A percentile compares a stretch with the other conserved stretches of the same genome.
Evolutionary conservation across 345 rosid species (phyloP).

Genomic region (Passiflora organensis): DNA sequence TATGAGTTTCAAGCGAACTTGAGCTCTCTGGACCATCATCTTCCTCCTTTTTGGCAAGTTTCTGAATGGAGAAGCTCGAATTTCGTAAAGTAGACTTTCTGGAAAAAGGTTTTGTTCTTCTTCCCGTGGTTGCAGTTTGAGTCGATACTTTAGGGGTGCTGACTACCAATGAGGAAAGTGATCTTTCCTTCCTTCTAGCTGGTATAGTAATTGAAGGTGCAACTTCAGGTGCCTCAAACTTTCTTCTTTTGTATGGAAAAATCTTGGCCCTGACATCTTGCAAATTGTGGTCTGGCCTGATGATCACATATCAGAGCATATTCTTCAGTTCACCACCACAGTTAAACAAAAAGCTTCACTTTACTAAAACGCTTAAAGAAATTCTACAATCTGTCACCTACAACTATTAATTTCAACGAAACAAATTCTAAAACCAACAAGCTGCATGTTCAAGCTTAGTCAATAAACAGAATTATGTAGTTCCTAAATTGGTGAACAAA

Average conservation of each 20-base stretch:
- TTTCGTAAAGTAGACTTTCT: constrained; percentile 19
- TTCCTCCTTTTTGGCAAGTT: constrained; percentile 47
- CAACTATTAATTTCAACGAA: too few relatives aligned
- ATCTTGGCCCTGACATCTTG: constrained; percentile 33
- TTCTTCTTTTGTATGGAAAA: constrained; percentile 30
- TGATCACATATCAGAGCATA: constrained; percentile 12
- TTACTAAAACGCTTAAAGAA: background rate
- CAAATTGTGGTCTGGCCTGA: constrained; percentile 30
- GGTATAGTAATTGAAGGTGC: constrained; percentile 15
- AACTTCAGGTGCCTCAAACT: constrained; percentile 24
- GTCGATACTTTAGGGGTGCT: constrained; percentile 22
- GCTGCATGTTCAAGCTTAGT: too few relatives aligned
- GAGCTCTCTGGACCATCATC: constrained; percentile 16
- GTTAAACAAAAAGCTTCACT: background rate
- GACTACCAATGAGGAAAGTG: constrained; percentile 30
- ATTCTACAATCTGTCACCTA: too few relatives aligned
- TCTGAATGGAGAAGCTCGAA: constrained; percentile 31
- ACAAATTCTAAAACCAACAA: too few relatives aligned
- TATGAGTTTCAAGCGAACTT: constrained; percentile 18
- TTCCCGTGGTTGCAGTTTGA: constrained; percentile 19
- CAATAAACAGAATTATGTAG: too few relatives aligned
- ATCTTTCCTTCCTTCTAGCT: constrained; percentile 26
- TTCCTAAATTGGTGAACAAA: too few relatives aligned
- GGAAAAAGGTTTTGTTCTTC: constrained; percentile 22
- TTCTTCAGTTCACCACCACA: background rate